Percentiles rank a stretch among this genome's conserved stretches.
phyloP scores from a whole-genome alignment of 192 early-diverging fungal species.

The Backusella luteola region DNA sequence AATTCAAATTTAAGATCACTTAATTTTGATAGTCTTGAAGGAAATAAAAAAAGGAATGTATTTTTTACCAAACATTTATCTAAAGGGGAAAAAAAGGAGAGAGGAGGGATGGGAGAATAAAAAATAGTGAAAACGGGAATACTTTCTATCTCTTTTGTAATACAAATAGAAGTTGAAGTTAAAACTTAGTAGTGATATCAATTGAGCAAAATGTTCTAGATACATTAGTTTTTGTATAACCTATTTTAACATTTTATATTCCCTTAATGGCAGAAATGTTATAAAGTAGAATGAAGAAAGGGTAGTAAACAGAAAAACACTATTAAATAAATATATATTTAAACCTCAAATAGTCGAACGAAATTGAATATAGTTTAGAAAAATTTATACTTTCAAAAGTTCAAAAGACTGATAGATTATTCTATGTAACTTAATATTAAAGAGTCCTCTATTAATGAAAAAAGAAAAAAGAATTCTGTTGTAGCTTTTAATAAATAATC shows the following conservation, averaged over 20 bases:
- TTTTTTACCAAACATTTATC: not conserved
- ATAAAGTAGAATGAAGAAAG: too few relatives aligned
- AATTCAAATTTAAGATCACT: too few relatives aligned
- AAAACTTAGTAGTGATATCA: not conserved
- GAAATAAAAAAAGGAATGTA: not conserved
- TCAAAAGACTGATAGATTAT: not conserved
- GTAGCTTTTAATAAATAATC: not conserved
- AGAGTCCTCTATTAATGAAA: not conserved
- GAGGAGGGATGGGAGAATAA: not conserved
- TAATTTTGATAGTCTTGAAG: too few relatives aligned
- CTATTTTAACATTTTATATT: not conserved
- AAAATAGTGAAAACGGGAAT: not conserved
- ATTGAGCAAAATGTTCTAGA: not conserved
- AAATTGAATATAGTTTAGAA: too few relatives aligned
- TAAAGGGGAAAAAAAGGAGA: not conserved
- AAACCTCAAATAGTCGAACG: too few relatives aligned
- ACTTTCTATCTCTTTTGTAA: not conserved
- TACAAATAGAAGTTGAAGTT: not conserved
- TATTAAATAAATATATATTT: too few relatives aligned
- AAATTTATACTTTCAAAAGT: too few relatives aligned
- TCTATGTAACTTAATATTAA: not conserved
- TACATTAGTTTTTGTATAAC: not conserved
- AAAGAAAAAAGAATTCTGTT: not conserved
- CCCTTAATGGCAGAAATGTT: too few relatives aligned
- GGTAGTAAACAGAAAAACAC: too few relatives aligned